Percentiles rank a stretch among this genome's conserved stretches.
These are phyloP conservation scores for Streptanthus diversifolius DNA, from an alignment of 345 rosid genomes.

Conservation along the genomic window DNA sequence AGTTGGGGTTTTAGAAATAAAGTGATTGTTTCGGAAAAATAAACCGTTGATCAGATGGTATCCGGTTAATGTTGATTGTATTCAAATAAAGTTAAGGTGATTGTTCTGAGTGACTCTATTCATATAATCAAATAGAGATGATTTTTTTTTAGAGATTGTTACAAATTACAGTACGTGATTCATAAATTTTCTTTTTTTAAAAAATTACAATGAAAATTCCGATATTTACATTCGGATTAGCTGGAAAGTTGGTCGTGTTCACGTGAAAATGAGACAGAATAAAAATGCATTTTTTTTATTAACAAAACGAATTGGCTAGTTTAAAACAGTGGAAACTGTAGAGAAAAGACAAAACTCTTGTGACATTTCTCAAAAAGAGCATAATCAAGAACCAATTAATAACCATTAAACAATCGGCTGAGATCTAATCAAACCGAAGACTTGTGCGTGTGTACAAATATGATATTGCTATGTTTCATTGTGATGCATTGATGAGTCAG, in stretches of 20 bases:
- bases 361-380: constrained; percentile 9
- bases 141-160: neutral
- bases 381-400: constrained; percentile 16
- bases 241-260: constrained; percentile 25
- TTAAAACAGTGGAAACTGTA: neutral
- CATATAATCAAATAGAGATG: neutral
- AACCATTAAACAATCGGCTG: neutral
- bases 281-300: too few relatives aligned
- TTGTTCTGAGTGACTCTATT: neutral
- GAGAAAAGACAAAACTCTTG: constrained; percentile 23
- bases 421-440: neutral
- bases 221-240: too few relatives aligned
- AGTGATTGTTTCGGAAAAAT: neutral
- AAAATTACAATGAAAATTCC: neutral
- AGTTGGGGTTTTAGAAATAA: neutral
- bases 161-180: neutral
- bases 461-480: neutral
- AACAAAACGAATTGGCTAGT: neutral
- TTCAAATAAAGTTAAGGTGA: neutral
- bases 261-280: constrained; percentile 23
- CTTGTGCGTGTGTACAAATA: constrained; percentile 7
- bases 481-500: neutral
- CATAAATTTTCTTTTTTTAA: too few relatives aligned
- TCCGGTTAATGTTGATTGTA: neutral
- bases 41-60: neutral